Evolutionary conservation across 371 early-diverging fungal species (phyloP).

Genomic region (Cokeromyces recurvatus): DNA sequence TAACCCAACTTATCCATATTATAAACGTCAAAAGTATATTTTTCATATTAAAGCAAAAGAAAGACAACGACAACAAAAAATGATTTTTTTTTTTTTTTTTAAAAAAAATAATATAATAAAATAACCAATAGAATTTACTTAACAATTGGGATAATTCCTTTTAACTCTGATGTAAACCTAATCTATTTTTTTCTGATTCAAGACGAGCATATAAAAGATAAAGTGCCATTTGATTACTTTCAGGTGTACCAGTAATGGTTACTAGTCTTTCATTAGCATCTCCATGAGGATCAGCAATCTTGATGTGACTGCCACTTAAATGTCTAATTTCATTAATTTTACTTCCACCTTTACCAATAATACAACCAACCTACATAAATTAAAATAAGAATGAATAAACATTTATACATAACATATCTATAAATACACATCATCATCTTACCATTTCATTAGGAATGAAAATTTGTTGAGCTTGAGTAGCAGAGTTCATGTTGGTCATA

Average conservation of each 20-base stretch:
- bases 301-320: conserved; percentile 73
- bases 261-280: conserved; percentile 69
- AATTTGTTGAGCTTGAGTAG: conserved; percentile 70
- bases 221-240: conserved; percentile 78
- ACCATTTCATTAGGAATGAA: conserved; percentile 82
- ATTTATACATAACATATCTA: neutral
- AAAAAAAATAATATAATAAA: too few relatives aligned
- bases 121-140: too few relatives aligned
- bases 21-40: neutral
- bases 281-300: conserved; percentile 62
- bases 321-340: conserved; percentile 84
- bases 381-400: neutral
- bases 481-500: conserved; percentile 22
- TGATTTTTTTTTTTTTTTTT: too few relatives aligned
- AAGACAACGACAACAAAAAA: too few relatives aligned
- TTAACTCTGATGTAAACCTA: conserved; percentile 22
- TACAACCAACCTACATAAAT: conserved; percentile 57
- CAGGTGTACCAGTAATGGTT: conserved; percentile 77
- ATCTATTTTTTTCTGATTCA: conserved; percentile 68
- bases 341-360: conserved; percentile 85
- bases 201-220: conserved; percentile 74
- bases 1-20: neutral
- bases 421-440: too few relatives aligned
- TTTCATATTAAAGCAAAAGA: too few relatives aligned
- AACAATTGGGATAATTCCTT: too few relatives aligned